phyloP scores from a whole-genome alignment of 306 rosid genomes.

The Cicer bijugum region DNA sequence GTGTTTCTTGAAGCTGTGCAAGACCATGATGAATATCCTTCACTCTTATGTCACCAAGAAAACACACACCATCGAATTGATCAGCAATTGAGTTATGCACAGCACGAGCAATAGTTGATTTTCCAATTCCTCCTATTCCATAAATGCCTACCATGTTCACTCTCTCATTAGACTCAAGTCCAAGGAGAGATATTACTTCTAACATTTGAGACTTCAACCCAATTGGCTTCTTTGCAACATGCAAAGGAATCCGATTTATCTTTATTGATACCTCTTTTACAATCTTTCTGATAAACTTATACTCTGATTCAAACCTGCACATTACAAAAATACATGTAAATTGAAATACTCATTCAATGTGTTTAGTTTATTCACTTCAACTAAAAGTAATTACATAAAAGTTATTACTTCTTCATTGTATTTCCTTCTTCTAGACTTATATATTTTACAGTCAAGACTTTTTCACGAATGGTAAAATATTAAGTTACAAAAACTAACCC shows the following conservation, averaged over 20 bases:
- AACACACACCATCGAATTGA: slow-evolving; percentile 23
- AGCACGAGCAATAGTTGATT: slow-evolving; percentile 35
- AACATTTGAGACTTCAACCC: neutral
- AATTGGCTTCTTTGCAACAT: slow-evolving; percentile 12
- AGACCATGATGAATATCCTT: neutral
- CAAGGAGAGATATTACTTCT: slow-evolving; percentile 4
- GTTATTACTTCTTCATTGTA: neutral
- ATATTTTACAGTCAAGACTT: no score
- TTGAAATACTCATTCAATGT: neutral
- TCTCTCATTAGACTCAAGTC: neutral
- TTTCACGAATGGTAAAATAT: neutral
- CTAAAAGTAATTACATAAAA: neutral
- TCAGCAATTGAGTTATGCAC: slow-evolving; percentile 12
- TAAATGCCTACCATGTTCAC: neutral
- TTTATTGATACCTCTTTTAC: neutral
- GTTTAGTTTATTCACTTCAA: neutral
- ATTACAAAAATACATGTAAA: neutral
- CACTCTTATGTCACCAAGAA: neutral
- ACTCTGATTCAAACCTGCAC: neutral
- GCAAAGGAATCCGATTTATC: neutral
- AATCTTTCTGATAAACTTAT: slow-evolving; percentile 11
- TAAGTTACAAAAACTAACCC: no score
- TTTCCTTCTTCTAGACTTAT: neutral
- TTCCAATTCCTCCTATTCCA: slow-evolving; percentile 19
- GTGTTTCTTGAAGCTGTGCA: slow-evolving; percentile 3